Base-by-base conservation (phyloP, 192 early-diverging fungal genomes). In the Umbelopsis sp. region DNA sequence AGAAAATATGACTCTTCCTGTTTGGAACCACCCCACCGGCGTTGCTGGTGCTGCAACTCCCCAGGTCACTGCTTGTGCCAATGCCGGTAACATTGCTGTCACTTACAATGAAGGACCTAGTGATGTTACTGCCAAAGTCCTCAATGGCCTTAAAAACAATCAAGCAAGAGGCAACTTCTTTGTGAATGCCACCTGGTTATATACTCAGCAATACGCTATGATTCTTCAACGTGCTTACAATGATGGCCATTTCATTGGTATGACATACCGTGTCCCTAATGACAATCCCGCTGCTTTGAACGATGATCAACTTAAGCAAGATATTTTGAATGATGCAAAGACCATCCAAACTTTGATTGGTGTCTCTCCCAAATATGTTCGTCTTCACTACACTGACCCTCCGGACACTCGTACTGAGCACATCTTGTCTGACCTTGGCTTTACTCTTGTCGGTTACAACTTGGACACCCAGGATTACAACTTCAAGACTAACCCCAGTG, bases 51-150 rank as follows among this genome's bases (percentile, higher is more conserved):
- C 51, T 8, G 67, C 75, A 45, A 67, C 49, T 46, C 75, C 75
- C 49, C 75, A 77, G 66, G 71, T 71, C 23, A 84, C 83, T 5
- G 79, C 78, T 52, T 84, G 83, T 77, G 79, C 79, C 44, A 80
- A 73, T 51, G 48, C 75, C 46, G 83, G 83, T 15, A 74, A 84
- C 25, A 70, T 84, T 44, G 83, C 83, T 3, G 72, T 84, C 4
- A 84, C 83, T 20, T 81, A 74, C 81, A 82, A 80, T 20, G 83
- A 85, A 52, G 83, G 83, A 22, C 83, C 83, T 15, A 85, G 83
- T 55, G 83, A 85, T 70, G 83, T 81, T n/a, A 85, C 83, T 0
- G 74, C 75, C n/a, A 79, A 85, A 52, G 80, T 85, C 45, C 74
- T 85, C 22, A 81, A 85, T 50, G 80, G 79, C 45, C 64, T 85